These are phyloP conservation scores for Coriaria nepalensis DNA, from an alignment of 306 rosid species.

Conservation along the genomic window DNA sequence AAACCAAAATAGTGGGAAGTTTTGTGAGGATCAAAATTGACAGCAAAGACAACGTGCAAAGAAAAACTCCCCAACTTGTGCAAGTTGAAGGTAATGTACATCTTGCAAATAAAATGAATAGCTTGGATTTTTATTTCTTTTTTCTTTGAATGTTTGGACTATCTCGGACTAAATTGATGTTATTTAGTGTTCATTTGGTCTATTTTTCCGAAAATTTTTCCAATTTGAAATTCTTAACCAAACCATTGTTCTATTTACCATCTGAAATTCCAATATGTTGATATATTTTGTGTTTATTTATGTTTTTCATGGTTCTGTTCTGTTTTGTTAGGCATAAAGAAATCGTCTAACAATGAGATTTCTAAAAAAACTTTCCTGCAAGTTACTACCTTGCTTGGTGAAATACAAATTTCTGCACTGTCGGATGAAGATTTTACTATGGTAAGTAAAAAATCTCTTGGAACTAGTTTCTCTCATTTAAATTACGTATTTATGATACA, in stretches of 20 bases:
- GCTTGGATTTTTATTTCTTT: not conserved
- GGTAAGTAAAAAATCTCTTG: constrained; percentile 23
- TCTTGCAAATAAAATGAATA: too few species aligned
- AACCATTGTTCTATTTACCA: too few species aligned
- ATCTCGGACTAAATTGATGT: too few species aligned
- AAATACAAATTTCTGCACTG: constrained; percentile 37
- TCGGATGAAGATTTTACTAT: constrained; percentile 59
- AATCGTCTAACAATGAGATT: constrained; percentile 18
- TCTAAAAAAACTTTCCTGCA: constrained; percentile 32
- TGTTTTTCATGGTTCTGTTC: not conserved
- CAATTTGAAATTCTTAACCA: too few species aligned
- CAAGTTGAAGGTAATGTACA: constrained; percentile 53
- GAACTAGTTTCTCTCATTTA: constrained; percentile 1
- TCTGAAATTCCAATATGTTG: too few species aligned
- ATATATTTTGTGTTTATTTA: too few species aligned
- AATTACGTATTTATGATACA: not conserved
- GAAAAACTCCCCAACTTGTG: constrained; percentile 43
- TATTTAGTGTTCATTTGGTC: too few species aligned
- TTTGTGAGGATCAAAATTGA: constrained; percentile 53
- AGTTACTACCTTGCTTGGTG: constrained; percentile 29
- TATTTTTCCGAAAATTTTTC: too few species aligned
- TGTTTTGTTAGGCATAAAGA: constrained; percentile 37
- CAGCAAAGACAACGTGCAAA: constrained; percentile 53
- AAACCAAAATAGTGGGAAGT: constrained; percentile 50
- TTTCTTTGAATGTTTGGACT: not conserved